Conservation (phyloP, 768 basidiomycete species). For the Arthromyces matolae region DNA sequence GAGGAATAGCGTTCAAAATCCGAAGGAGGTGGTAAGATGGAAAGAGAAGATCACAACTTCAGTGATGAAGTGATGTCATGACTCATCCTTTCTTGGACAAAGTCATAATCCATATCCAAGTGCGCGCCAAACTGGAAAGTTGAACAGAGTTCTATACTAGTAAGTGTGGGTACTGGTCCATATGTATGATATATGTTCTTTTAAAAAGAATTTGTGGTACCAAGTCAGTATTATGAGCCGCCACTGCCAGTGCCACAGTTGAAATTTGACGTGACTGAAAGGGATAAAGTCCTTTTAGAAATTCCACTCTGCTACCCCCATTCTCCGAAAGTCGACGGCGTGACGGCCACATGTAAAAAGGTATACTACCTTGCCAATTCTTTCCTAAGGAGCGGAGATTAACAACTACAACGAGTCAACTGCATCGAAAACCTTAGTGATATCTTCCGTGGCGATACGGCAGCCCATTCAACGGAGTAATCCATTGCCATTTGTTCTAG, state of each 20-base stretch:
- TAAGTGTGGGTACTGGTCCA: no score
- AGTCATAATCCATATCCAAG: neutral
- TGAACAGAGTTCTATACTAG: neutral
- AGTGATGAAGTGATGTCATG: neutral
- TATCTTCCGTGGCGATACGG: slow-evolving; percentile 5
- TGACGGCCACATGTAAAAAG: slow-evolving; percentile 6
- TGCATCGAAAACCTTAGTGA: neutral
- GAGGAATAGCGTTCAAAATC: neutral
- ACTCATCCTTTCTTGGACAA: neutral
- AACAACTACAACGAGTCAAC: slow-evolving; percentile 1
- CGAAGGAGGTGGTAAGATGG: slow-evolving; percentile 1
- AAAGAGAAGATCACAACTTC: neutral
- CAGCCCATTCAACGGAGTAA: neutral
- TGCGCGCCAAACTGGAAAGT: neutral
- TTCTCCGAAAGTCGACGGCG: neutral
- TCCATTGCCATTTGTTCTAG: neutral
- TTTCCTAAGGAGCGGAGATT: slow-evolving; percentile 11
- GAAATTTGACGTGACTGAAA: no score
- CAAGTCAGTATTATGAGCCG: no score
- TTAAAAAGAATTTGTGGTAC: no score
- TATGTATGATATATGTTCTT: no score
- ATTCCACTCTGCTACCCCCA: neutral
- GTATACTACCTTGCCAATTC: slow-evolving; percentile 4
- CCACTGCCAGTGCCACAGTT: no score
- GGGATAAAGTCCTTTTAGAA: neutral